Percentiles rank a stretch among this genome's conserved stretches.
phyloP scores from a whole-genome alignment of 176 grass and related monocot species.

The Musa beccarii region DNA sequence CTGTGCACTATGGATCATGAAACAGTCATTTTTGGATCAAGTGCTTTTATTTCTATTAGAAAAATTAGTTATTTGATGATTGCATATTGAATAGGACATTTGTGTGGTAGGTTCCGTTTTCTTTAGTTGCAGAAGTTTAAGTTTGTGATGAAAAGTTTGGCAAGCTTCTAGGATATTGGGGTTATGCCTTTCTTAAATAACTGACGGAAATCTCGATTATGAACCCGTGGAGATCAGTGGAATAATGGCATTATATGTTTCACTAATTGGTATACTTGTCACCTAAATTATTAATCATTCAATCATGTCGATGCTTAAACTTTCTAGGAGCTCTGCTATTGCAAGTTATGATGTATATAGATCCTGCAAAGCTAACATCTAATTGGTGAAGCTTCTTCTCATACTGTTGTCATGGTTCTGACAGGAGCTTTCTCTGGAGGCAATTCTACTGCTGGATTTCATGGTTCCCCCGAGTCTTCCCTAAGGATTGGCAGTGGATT shows the following conservation, averaged over 20 bases:
- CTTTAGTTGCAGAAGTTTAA: too few species aligned
- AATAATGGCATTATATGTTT: too few species aligned
- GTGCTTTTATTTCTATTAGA: too few species aligned
- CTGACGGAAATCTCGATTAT: too few species aligned
- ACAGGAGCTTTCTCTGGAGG: slow-evolving; percentile 61
- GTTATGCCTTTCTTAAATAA: too few species aligned
- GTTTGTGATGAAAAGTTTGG: too few species aligned
- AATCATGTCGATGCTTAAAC: too few species aligned
- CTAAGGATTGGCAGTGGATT: slow-evolving; percentile 29
- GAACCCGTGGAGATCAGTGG: too few species aligned
- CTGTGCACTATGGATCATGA: background rate
- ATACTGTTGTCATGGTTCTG: background rate
- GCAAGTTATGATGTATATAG: background rate
- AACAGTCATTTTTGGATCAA: background rate
- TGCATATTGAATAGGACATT: background rate
- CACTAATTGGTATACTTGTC: too few species aligned
- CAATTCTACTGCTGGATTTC: slow-evolving; percentile 38
- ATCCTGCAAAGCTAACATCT: background rate
- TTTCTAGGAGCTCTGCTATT: background rate
- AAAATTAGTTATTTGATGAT: background rate
- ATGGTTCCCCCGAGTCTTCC: slow-evolving; percentile 67
- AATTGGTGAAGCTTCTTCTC: slow-evolving; percentile 3
- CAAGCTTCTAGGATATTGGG: too few species aligned
- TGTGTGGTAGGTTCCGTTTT: background rate
- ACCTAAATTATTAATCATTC: too few species aligned